Evolutionary conservation across 148 eudicot species (phyloP).

Genomic region (Camellia granthamiana): DNA sequence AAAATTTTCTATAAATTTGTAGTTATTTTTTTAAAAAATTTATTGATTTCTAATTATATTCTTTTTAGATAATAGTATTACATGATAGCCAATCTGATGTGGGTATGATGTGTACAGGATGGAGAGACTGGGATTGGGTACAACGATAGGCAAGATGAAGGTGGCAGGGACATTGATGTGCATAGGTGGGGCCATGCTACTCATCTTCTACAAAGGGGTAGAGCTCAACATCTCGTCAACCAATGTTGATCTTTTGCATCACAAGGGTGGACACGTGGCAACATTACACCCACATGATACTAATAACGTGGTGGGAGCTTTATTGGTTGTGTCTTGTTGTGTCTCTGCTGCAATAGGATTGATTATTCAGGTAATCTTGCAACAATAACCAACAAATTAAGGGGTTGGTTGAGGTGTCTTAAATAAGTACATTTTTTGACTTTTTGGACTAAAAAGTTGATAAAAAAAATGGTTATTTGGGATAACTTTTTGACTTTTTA

Average conservation of each 20-base stretch:
- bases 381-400: not conserved
- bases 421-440: too few relatives aligned
- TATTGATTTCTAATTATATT: too few relatives aligned
- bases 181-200: not conserved
- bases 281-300: not conserved
- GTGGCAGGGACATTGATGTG: not conserved
- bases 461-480: too few relatives aligned
- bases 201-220: not conserved
- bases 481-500: too few relatives aligned
- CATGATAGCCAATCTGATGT: too few relatives aligned
- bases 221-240: not conserved
- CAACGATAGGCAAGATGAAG: constrained; percentile 3
- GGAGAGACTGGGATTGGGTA: too few relatives aligned
- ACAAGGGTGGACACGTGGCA: not conserved
- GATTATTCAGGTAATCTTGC: constrained; percentile 1
- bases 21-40: too few relatives aligned
- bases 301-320: not conserved
- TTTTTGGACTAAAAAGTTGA: too few relatives aligned
- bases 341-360: not conserved
- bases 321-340: not conserved
- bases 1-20: too few relatives aligned
- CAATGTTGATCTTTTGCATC: not conserved
- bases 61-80: too few relatives aligned
- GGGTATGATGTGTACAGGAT: not conserved
- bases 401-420: too few relatives aligned